Evolutionary conservation across 768 basidiomycete genomes (phyloP).

Genomic region (Coprinopsis marcescibilis): DNA sequence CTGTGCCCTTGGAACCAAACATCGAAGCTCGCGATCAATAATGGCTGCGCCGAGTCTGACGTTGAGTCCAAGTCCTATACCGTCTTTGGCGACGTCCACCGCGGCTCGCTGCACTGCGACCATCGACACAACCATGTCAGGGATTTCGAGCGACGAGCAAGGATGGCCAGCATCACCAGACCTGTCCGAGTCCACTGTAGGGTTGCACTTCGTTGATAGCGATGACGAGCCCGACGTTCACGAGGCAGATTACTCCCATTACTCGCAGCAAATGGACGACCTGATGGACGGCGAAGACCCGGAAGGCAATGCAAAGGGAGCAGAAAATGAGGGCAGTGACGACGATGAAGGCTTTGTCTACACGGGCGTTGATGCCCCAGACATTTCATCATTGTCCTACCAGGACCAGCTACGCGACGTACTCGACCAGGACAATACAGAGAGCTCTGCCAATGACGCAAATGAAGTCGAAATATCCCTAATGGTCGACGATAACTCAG

Average conservation of each 20-base stretch:
- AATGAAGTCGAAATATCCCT: conserved; percentile 43
- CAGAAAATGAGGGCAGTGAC: conserved; percentile 33
- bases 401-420: conserved; percentile 65
- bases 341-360: conserved; percentile 70
- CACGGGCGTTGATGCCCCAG: conserved; percentile 57
- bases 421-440: conserved; percentile 58
- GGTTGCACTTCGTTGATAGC: conserved; percentile 32
- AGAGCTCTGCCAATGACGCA: conserved; percentile 36
- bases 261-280: conserved; percentile 66
- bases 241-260: conserved; percentile 57
- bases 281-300: conserved; percentile 45
- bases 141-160: too few relatives aligned
- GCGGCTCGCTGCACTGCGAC: too few relatives aligned
- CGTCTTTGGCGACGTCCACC: too few relatives aligned
- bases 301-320: conserved; percentile 19
- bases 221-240: conserved; percentile 27
- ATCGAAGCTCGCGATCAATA: too few relatives aligned
- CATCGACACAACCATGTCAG: too few relatives aligned
- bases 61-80: too few relatives aligned
- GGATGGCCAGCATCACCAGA: too few relatives aligned
- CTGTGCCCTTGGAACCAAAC: conserved; percentile 1
- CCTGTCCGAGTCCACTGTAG: conserved; percentile 8
- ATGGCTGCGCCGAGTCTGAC: too few relatives aligned
- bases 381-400: conserved; percentile 49
- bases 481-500: conserved; percentile 24